phyloP scores from a whole-genome alignment of 75 land plant species.

The Cryptomeria japonica region DNA sequence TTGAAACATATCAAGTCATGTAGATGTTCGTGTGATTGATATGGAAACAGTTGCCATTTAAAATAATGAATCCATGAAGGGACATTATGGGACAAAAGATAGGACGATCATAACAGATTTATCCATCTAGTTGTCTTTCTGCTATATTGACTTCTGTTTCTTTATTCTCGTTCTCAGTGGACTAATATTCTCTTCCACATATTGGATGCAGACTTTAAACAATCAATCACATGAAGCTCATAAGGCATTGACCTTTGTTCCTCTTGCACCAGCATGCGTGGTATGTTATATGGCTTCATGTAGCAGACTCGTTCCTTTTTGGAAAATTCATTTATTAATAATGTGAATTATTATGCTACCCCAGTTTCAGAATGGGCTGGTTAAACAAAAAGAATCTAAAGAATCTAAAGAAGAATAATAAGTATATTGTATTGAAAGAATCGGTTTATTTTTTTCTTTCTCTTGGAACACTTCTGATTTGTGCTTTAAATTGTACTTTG shows the following conservation, averaged over 20 bases:
- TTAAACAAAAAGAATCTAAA: neutral
- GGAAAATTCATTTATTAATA: neutral
- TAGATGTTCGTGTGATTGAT: neutral
- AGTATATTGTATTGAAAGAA: neutral
- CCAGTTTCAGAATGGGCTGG: neutral
- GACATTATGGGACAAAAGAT: neutral
- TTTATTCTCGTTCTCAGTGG: neutral
- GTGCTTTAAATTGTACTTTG: conserved; percentile 7
- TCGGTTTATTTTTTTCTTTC: neutral
- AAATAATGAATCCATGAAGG: neutral
- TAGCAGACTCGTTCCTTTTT: neutral
- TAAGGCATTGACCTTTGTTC: conserved; percentile 74
- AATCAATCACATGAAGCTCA: conserved; percentile 49
- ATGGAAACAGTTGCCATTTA: neutral
- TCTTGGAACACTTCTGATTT: neutral
- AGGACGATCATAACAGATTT: neutral
- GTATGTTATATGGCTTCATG: conserved; percentile 35
- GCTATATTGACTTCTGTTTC: neutral
- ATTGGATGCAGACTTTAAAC: conserved; percentile 59
- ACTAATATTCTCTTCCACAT: neutral
- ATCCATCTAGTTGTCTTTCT: neutral
- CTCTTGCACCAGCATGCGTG: conserved; percentile 99
- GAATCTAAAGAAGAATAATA: neutral
- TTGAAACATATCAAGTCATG: neutral
- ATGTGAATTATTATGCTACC: neutral